These are phyloP conservation scores for Candida odintsovae DNA, from an alignment of 805 yeast genomes.

Conservation along the genomic window DNA sequence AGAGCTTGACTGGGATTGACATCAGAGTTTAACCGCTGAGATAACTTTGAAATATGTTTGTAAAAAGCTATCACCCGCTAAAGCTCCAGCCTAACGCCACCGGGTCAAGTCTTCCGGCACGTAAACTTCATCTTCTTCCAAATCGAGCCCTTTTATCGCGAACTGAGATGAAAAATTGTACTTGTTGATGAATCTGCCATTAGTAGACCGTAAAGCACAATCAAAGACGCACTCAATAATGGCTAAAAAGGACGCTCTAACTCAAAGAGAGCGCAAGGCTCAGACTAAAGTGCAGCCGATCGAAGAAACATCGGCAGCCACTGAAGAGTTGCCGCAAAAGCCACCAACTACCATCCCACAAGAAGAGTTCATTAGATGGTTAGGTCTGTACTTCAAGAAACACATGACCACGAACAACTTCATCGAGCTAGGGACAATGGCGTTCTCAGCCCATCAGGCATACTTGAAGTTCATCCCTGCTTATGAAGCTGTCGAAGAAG, in stretches of 20 bases:
- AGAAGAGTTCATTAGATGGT: constrained; percentile 16
- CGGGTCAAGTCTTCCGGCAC: too few relatives aligned
- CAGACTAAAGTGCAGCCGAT: constrained; percentile 1
- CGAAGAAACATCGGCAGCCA: constrained; percentile 3
- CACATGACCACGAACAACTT: constrained; percentile 20
- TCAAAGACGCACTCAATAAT: neutral
- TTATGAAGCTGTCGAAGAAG: constrained; percentile 6
- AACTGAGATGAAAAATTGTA: too few relatives aligned
- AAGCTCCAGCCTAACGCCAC: too few relatives aligned
- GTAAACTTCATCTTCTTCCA: too few relatives aligned
- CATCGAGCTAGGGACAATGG: constrained; percentile 22
- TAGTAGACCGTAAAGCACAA: too few relatives aligned
- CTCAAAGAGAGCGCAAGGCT: constrained; percentile 19
- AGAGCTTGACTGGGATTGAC: too few relatives aligned
- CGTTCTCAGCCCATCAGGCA: constrained; percentile 19
- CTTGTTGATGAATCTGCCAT: too few relatives aligned
- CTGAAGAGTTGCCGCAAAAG: constrained; percentile 1
- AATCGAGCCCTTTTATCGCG: too few relatives aligned
- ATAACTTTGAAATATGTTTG: too few relatives aligned
- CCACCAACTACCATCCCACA: constrained; percentile 16
- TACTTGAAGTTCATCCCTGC: constrained; percentile 11
- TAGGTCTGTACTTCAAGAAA: constrained; percentile 11
- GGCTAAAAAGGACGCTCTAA: constrained; percentile 9
- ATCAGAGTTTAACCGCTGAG: too few relatives aligned
- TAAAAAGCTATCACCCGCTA: too few relatives aligned